Evolutionary conservation across 352 stramenopile genomes (phyloP).

Genomic region (Phytophthora crassamura): DNA sequence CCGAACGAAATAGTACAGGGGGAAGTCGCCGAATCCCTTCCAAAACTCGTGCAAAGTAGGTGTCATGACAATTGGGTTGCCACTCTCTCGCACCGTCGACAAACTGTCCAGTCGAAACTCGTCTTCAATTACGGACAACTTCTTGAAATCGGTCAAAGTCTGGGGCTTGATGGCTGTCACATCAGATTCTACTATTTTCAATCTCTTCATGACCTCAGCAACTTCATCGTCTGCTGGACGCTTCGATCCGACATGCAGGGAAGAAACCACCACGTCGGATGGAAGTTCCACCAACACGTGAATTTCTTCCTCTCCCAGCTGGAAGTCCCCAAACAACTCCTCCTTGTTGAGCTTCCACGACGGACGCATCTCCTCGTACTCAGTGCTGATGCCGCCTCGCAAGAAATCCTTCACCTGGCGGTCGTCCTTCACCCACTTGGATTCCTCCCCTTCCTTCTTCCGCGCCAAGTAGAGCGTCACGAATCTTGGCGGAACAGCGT

Average conservation of each 20-base stretch:
- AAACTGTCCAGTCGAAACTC: constrained; percentile 7
- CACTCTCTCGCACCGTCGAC: background rate
- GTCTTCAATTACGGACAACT: background rate
- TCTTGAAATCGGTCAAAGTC: background rate
- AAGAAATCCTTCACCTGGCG: too few relatives aligned
- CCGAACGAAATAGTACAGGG: constrained; percentile 15
- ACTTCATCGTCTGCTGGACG: background rate
- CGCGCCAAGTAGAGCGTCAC: constrained; percentile 11
- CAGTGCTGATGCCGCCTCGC: too few relatives aligned
- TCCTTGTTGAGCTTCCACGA: constrained; percentile 1
- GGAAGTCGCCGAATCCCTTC: constrained; percentile 14
- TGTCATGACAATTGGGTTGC: constrained; percentile 4
- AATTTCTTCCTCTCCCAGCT: constrained; percentile 8
- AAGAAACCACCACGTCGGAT: background rate
- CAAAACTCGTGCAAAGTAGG: constrained; percentile 16
- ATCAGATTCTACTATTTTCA: background rate
- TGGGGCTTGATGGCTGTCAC: background rate
- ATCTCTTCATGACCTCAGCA: background rate
- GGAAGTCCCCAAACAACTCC: background rate
- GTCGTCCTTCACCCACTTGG: constrained; percentile 19
- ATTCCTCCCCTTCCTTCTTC: background rate
- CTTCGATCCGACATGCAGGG: background rate
- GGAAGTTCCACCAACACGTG: constrained; percentile 15
- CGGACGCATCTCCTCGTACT: constrained; percentile 22
- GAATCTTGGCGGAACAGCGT: too few relatives aligned